Evolutionary conservation across 768 basidiomycete genomes (phyloP).

Genomic region (Lentinula raphanica): DNA sequence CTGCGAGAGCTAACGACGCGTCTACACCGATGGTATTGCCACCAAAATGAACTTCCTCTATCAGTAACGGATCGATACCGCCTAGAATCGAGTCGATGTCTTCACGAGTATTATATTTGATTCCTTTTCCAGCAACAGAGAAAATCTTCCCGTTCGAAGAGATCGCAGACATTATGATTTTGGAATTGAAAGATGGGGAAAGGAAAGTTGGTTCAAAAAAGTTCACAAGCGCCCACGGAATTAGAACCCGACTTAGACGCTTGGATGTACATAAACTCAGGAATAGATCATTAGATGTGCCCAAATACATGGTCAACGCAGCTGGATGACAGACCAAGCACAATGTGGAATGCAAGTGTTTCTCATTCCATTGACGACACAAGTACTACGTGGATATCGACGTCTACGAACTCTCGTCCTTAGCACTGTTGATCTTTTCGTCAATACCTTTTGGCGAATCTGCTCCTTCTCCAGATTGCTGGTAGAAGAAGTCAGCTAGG

Average conservation of each 20-base stretch:
- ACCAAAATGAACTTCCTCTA: constrained; percentile 89
- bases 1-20: constrained; percentile 79
- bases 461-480: background rate
- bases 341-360: background rate
- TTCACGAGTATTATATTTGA: constrained; percentile 73
- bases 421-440: background rate
- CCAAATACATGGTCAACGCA: too few relatives aligned
- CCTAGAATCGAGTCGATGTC: constrained; percentile 74
- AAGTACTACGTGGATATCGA: background rate
- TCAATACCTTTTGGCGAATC: constrained; percentile 5
- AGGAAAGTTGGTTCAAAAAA: background rate
- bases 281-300: too few relatives aligned
- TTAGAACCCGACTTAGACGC: too few relatives aligned
- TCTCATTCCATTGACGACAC: background rate
- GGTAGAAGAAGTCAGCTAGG: background rate
- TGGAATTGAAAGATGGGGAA: background rate
- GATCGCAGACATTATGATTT: background rate
- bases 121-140: constrained; percentile 53
- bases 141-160: constrained; percentile 20
- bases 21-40: constrained; percentile 94
- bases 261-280: too few relatives aligned
- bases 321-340: too few relatives aligned
- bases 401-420: background rate
- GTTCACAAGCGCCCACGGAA: too few relatives aligned
- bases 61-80: constrained; percentile 53